Evolutionary conservation across 768 basidiomycete species (phyloP).

Genomic region (Terana coerulea): DNA sequence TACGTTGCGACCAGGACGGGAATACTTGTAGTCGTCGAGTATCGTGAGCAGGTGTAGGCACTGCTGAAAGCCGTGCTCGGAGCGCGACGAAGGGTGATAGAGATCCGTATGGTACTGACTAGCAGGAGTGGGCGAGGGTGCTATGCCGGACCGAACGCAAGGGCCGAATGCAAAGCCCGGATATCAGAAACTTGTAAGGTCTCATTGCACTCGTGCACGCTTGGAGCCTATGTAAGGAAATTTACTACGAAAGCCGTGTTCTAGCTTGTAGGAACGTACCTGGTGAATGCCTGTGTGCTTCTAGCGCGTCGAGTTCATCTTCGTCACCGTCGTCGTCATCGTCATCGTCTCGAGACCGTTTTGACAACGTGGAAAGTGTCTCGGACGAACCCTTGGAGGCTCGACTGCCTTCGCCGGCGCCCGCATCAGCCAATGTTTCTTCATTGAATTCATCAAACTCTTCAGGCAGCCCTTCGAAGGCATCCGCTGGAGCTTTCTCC

Average conservation of each 20-base stretch:
- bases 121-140: too few relatives aligned
- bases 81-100: too few relatives aligned
- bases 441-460: slow-evolving; percentile 11
- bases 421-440: background rate
- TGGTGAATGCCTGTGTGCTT: slow-evolving; percentile 3
- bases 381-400: slow-evolving; percentile 10
- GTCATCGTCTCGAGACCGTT: slow-evolving; percentile 14
- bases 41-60: too few relatives aligned
- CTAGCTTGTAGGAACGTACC: slow-evolving; percentile 2
- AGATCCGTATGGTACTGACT: too few relatives aligned
- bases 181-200: too few relatives aligned
- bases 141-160: too few relatives aligned
- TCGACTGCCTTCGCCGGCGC: background rate
- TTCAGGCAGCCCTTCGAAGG: background rate
- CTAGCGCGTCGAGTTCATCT: background rate
- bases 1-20: too few relatives aligned
- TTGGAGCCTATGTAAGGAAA: background rate
- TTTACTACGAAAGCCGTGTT: background rate
- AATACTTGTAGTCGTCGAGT: too few relatives aligned
- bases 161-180: too few relatives aligned
- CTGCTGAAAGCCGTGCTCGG: too few relatives aligned
- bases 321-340: slow-evolving; percentile 7
- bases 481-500: background rate
- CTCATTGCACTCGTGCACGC: background rate
- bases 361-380: slow-evolving; percentile 10